Evolutionary conservation across 2,329 filamentous ascomycete species (phyloP), one percentile per base, ranked within the genome.

Genomic region (Conoideocrella luteorostrata): DNA sequence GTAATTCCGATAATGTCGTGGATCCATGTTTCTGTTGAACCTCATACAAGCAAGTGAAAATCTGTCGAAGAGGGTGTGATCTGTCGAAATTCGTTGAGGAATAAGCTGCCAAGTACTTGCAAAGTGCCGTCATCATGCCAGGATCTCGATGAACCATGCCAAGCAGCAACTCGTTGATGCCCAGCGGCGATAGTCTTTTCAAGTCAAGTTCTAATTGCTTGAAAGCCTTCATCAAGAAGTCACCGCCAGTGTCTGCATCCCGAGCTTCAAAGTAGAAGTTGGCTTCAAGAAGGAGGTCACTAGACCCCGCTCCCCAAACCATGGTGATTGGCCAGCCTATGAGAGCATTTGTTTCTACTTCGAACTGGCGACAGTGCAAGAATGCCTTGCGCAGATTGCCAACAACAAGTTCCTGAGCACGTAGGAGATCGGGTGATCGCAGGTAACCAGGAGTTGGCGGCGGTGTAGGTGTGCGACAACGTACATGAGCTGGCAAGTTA

Each of bases 21-120:
- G 68, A 57, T 3, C 68, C 68, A 45, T 70, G 67, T 33, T 69
- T 70, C 45, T 70, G 68, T 44, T 69, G 66, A 5, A 70, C 63
- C 29, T 70, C 66, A 49, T 70, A 70, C 20, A 70, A 45, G 32
- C 65, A 65, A 12, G 57, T 60, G 43, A 70, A 70, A 3, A 69
- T 68, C 43, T 64, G 64, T 7, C 68, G 64, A 15, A 70, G 55
- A 2, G 68, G 68, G 46, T 70, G 67, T 4, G 64, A 57, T 26
- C 66, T 61, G 42, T 70, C 68, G 22, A 68, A 58, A 49, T 70
- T 67, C 2, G 66, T 70, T 5, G 65, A 58, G 35, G 68, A 65
- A 45, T 67, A 70, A 11, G 67, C 67, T 3, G 66, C 65, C 24
- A 71, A 50, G 46, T 70, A 71, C 43, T 70, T 70, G 55, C 64